Percentiles rank a stretch among this genome's conserved stretches.
These are phyloP conservation scores for Kwoniella mangroviensis DNA, from an alignment of 768 basidiomycete species.

Conservation along the genomic window DNA sequence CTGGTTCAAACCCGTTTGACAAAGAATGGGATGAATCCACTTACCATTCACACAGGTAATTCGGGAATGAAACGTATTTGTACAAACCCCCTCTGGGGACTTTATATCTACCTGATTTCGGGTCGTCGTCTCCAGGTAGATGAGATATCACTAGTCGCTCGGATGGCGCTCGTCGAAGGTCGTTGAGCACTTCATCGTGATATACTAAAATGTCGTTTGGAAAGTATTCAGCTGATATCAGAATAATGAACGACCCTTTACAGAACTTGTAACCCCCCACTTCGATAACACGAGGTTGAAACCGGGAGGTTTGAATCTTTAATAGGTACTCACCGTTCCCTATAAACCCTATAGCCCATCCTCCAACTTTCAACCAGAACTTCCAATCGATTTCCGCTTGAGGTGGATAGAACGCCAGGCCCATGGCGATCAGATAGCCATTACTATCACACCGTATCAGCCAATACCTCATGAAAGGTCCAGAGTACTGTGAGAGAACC, in stretches of 20 bases:
- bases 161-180: slow-evolving; percentile 66
- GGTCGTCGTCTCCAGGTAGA: slow-evolving; percentile 35
- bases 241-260: too few species aligned
- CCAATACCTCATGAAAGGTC: too few species aligned
- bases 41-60: slow-evolving; percentile 87
- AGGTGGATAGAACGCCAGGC: slow-evolving; percentile 39
- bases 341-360: slow-evolving; percentile 74
- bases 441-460: slow-evolving; percentile 25
- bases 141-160: slow-evolving; percentile 20
- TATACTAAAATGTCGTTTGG: slow-evolving; percentile 59
- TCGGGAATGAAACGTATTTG: slow-evolving; percentile 80
- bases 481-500: slow-evolving; percentile 56
- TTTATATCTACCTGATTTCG: slow-evolving; percentile 50
- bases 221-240: neutral
- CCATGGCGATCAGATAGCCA: slow-evolving; percentile 40
- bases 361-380: slow-evolving; percentile 68
- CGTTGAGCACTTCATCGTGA: slow-evolving; percentile 87
- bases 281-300: too few species aligned
- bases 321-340: slow-evolving; percentile 65
- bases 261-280: too few species aligned
- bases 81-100: slow-evolving; percentile 77
- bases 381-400: slow-evolving; percentile 16
- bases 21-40: slow-evolving; percentile 9
- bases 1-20: too few species aligned
- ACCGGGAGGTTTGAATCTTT: neutral